Evolutionary conservation across 768 basidiomycete species (phyloP).

Genomic region (Pleurotus platypus): DNA sequence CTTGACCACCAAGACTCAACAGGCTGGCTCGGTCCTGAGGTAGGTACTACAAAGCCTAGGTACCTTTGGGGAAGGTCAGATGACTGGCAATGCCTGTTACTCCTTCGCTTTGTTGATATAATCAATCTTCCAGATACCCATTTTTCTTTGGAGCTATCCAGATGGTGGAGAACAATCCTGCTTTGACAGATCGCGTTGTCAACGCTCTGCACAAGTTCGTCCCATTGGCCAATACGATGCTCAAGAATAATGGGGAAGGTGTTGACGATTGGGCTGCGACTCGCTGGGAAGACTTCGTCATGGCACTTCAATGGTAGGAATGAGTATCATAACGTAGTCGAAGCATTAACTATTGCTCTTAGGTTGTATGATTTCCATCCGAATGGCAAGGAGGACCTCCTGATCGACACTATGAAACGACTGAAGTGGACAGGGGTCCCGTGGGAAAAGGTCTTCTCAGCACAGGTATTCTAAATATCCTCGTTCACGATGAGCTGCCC

Average conservation of each 20-base stretch:
- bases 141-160: constrained; percentile 59
- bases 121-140: constrained; percentile 34
- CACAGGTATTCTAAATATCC: constrained; percentile 25
- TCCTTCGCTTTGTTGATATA: background rate
- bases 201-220: constrained; percentile 52
- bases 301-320: constrained; percentile 48
- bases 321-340: background rate
- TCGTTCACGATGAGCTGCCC: too few relatives aligned
- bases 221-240: constrained; percentile 48
- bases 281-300: constrained; percentile 59
- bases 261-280: constrained; percentile 52
- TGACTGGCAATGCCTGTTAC: too few relatives aligned
- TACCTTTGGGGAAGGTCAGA: constrained; percentile 50
- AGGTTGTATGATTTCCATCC: constrained; percentile 57
- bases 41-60: constrained; percentile 47
- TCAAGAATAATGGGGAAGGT: constrained; percentile 43
- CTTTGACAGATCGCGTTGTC: constrained; percentile 41
- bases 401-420: constrained; percentile 51
- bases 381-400: constrained; percentile 40
- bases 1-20: constrained; percentile 47
- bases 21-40: constrained; percentile 57
- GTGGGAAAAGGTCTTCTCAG: constrained; percentile 51
- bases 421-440: constrained; percentile 49
- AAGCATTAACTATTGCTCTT: background rate
- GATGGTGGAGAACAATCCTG: constrained; percentile 45